Conservation (phyloP, 768 basidiomycete species). For the Serendipita vermifera region DNA sequence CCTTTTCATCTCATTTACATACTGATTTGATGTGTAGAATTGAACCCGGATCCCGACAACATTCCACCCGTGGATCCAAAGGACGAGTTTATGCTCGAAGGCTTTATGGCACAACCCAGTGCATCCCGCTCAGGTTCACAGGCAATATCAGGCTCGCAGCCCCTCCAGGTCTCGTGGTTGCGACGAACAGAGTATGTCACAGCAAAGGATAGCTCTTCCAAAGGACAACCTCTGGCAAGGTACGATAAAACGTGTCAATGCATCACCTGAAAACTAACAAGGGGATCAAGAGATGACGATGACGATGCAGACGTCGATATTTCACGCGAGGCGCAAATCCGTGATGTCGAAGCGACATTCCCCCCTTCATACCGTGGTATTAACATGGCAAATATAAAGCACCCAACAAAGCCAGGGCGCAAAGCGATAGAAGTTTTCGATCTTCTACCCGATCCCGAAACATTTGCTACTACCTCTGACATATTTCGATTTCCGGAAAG, state of each 20-base stretch:
- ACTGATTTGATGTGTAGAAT: conserved; percentile 10
- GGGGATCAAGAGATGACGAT: conserved; percentile 33
- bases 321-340: conserved; percentile 59
- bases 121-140: conserved; percentile 11
- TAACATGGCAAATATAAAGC: conserved; percentile 44
- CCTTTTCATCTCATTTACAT: too few species aligned
- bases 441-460: conserved; percentile 67
- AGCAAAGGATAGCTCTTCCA: conserved; percentile 30
- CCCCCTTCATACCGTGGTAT: conserved; percentile 38
- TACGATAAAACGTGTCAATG: conserved; percentile 4
- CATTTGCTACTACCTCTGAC: conserved; percentile 86
- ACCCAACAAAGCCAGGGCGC: conserved; percentile 67
- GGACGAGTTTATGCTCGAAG: conserved; percentile 63
- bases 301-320: conserved; percentile 45
- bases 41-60: conserved; percentile 50
- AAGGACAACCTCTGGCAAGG: conserved; percentile 7
- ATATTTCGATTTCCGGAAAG: conserved; percentile 75
- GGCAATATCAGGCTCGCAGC: conserved; percentile 32
- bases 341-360: conserved; percentile 70
- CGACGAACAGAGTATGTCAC: conserved; percentile 85
- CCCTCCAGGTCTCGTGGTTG: conserved; percentile 72
- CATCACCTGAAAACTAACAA: neutral
- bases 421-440: conserved; percentile 72
- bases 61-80: conserved; percentile 54
- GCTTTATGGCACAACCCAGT: conserved; percentile 26